Conservation (phyloP, 1,284 basidiomycete genomes). For the Meripilus lineatus region DNA sequence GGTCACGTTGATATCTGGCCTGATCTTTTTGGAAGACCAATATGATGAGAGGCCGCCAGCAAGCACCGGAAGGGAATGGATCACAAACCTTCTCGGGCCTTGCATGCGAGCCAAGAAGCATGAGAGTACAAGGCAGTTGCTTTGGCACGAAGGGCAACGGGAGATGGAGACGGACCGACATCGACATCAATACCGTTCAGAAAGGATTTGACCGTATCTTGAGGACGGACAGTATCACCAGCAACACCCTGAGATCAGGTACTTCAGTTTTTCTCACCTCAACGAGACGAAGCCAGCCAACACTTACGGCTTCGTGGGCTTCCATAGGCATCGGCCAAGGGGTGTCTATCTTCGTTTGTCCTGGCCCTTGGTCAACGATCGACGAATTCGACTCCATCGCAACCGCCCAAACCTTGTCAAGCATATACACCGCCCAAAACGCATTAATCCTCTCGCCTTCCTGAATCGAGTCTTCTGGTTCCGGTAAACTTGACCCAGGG, state of each 20-base stretch:
- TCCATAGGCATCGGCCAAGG: conserved; percentile 61
- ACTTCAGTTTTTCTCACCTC: background rate
- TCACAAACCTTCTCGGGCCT: background rate
- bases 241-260: background rate
- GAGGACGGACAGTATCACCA: background rate
- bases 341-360: conserved; percentile 44
- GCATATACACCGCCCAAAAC: conserved; percentile 67
- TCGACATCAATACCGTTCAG: background rate
- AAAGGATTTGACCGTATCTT: conserved; percentile 2
- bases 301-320: conserved; percentile 50
- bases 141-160: conserved; percentile 3
- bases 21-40: no score
- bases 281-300: background rate
- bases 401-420: conserved; percentile 62
- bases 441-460: conserved; percentile 59
- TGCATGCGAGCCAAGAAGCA: background rate
- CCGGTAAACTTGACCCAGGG: background rate
- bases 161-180: background rate
- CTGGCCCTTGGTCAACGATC: conserved; percentile 30
- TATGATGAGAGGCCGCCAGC: no score
- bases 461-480: conserved; percentile 32
- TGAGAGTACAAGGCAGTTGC: background rate
- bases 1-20: background rate
- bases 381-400: conserved; percentile 47
- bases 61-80: background rate